These are phyloP conservation scores for Fraxinus pennsylvanica DNA, from an alignment of 257 asterid genomes.

Conservation along the genomic window DNA sequence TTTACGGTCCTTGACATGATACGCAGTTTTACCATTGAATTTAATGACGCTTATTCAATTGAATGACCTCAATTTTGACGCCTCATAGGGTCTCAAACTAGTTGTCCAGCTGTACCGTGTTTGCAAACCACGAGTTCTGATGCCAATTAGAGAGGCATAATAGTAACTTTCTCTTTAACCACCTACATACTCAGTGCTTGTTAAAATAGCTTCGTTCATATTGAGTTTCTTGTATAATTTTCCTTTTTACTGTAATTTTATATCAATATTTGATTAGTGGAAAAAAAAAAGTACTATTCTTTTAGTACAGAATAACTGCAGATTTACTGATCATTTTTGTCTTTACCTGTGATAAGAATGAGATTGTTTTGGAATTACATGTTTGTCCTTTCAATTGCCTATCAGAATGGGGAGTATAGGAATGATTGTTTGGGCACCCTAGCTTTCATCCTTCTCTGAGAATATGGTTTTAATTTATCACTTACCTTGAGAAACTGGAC, in stretches of 20 bases:
- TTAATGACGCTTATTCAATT: too few species aligned
- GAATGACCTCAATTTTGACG: too few species aligned
- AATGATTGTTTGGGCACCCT: constrained; percentile 15
- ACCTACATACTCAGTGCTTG: constrained; percentile 22
- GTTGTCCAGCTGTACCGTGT: too few species aligned
- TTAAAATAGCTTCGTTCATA: constrained; percentile 29
- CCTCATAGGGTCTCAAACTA: too few species aligned
- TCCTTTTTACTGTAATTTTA: background rate
- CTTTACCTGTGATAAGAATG: constrained; percentile 20
- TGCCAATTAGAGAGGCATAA: constrained; percentile 1
- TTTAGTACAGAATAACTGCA: constrained; percentile 32
- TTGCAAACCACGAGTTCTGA: background rate
- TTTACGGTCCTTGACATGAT: too few species aligned
- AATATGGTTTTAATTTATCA: constrained; percentile 10
- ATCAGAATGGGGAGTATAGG: constrained; percentile 22
- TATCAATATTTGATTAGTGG: background rate
- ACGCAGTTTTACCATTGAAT: too few species aligned
- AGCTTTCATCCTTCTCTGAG: constrained; percentile 23
- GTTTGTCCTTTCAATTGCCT: constrained; percentile 15
- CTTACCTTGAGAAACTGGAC: constrained; percentile 33
- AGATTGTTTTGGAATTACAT: constrained; percentile 18
- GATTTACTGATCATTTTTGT: constrained; percentile 23
- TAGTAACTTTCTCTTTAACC: constrained; percentile 61
- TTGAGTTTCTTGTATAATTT: constrained; percentile 20
- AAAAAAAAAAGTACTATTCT: background rate